Conservation (phyloP, 139 green algal species). For the Auxenochlorella pyrenoidosa region DNA sequence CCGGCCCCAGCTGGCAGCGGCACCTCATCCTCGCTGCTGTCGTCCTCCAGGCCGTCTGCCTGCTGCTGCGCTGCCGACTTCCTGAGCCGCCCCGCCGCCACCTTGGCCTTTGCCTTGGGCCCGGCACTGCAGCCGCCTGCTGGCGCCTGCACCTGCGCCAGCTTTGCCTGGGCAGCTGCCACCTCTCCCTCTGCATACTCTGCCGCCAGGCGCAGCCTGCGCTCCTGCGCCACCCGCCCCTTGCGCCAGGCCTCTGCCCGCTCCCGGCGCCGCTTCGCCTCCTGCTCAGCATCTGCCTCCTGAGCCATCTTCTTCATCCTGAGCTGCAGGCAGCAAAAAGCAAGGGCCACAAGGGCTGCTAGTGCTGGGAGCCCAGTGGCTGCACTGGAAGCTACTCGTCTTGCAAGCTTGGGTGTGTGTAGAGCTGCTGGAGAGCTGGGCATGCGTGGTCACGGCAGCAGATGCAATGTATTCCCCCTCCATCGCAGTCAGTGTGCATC, state of each 20-base stretch:
- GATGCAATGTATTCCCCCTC: neutral
- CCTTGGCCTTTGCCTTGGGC: too few species aligned
- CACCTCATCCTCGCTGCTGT: constrained; percentile 9
- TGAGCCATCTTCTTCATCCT: constrained; percentile 14
- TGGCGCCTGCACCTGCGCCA: neutral
- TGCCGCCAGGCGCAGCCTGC: neutral
- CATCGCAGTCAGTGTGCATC: neutral
- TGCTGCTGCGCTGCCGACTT: neutral
- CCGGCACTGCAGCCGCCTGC: neutral
- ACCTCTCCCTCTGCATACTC: constrained; percentile 2
- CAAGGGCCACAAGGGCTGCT: too few species aligned
- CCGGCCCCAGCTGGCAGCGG: neutral
- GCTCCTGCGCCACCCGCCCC: neutral
- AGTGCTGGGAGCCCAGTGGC: neutral
- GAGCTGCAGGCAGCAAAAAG: neutral
- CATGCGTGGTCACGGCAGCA: neutral
- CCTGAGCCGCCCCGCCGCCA: too few species aligned
- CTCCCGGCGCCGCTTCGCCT: neutral
- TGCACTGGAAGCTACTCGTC: too few species aligned
- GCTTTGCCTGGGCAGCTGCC: neutral
- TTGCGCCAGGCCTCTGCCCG: neutral
- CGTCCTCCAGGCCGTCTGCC: neutral
- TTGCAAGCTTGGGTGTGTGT: neutral
- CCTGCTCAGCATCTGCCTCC: neutral
- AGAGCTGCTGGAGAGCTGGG: neutral